Conservation (phyloP, 2,329 filamentous ascomycete genomes). For the Colletotrichum gloeosporioides region DNA sequence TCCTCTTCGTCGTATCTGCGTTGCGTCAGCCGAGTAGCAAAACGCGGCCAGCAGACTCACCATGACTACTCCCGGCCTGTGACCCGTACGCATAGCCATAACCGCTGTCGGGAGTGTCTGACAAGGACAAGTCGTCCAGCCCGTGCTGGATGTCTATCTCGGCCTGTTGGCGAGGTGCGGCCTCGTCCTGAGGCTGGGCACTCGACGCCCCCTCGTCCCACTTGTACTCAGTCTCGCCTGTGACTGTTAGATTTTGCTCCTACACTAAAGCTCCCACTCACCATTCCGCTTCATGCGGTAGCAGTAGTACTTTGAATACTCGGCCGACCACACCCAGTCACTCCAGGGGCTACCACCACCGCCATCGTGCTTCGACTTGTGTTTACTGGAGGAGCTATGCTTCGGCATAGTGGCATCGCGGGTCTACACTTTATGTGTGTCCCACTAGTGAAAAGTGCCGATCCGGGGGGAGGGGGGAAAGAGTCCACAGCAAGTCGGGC, state of each 20-base stretch:
- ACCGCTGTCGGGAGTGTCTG: background rate
- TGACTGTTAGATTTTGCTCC: background rate
- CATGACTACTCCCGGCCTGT: background rate
- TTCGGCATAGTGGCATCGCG: constrained; percentile 34
- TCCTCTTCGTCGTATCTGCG: background rate
- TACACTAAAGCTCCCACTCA: constrained; percentile 20
- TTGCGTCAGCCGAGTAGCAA: background rate
- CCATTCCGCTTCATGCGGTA: constrained; percentile 32
- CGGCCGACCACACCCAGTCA: constrained; percentile 32
- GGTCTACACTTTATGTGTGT: background rate
- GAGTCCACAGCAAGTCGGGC: background rate
- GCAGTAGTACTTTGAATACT: constrained; percentile 32
- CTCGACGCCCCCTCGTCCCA: constrained; percentile 24
- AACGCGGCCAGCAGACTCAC: background rate
- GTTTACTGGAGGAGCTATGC: constrained; percentile 25
- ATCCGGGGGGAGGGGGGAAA: background rate
- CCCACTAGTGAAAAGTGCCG: background rate
- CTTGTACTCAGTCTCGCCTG: constrained; percentile 29
- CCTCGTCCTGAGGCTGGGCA: constrained; percentile 3
- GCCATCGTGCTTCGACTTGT: constrained; percentile 24
- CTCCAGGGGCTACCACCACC: constrained; percentile 23
- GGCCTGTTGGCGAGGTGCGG: constrained; percentile 28
- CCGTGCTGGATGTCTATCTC: constrained; percentile 26
- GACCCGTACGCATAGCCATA: background rate
- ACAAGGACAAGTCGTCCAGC: constrained; percentile 3